phyloP scores from a whole-genome alignment of 495 filamentous ascomycete species.

The Clohesyomyces aquaticus region DNA sequence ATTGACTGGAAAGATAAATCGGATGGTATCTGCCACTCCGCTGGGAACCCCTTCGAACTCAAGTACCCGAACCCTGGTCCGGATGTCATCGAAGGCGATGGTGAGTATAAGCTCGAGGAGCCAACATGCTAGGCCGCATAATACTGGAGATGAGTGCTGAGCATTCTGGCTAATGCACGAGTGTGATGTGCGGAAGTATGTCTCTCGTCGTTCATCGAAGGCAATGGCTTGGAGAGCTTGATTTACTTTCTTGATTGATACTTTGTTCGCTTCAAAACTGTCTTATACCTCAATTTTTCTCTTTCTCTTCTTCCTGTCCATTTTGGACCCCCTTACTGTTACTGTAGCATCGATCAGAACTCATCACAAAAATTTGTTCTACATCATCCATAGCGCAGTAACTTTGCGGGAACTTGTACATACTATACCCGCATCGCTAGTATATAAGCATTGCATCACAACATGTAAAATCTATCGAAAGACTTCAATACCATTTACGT shows the following conservation, averaged over 20 bases:
- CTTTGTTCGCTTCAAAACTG: conserved; percentile 1
- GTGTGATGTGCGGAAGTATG: background rate
- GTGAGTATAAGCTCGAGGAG: conserved; percentile 34
- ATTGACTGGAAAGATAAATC: conserved; percentile 15
- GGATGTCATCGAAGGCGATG: conserved; percentile 48
- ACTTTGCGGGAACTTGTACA: too few relatives aligned
- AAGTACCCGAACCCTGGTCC: conserved; percentile 47
- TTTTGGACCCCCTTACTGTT: background rate
- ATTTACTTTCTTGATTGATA: background rate
- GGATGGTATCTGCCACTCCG: conserved; percentile 10
- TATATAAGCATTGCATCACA: too few relatives aligned
- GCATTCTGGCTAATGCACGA: background rate
- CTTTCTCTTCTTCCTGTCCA: background rate
- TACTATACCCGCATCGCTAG: too few relatives aligned
- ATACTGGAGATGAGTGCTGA: background rate
- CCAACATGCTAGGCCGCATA: conserved; percentile 6
- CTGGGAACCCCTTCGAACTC: conserved; percentile 35
- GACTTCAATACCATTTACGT: too few relatives aligned
- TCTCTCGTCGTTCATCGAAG: background rate
- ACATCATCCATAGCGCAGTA: too few relatives aligned
- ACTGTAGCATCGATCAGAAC: too few relatives aligned
- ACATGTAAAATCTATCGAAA: too few relatives aligned
- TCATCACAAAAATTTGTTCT: too few relatives aligned
- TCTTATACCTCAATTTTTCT: background rate
- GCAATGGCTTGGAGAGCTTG: background rate